Conservation (phyloP, 495 filamentous ascomycete species). For the Penicillium roqueforti region DNA sequence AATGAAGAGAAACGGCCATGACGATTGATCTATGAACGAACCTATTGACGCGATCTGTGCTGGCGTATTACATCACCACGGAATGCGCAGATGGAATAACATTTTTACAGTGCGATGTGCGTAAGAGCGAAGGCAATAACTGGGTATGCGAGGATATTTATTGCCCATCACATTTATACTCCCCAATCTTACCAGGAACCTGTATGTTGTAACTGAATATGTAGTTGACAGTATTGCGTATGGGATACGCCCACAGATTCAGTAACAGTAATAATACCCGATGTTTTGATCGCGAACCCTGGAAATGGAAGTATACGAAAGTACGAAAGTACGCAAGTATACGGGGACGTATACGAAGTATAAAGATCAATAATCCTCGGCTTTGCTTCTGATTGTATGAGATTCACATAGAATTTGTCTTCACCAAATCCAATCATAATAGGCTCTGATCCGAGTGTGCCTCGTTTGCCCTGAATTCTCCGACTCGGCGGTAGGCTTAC, state of each 20-base stretch:
- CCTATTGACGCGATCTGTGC: conserved; percentile 4
- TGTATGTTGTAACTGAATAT: conserved; percentile 1
- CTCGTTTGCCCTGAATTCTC: conserved; percentile 4
- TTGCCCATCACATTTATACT: too few species aligned
- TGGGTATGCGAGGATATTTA: too few species aligned
- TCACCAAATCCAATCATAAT: conserved; percentile 3
- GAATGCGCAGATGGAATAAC: not conserved
- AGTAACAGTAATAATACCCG: conserved; percentile 22
- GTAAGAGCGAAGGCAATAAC: not conserved
- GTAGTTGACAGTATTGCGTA: conserved; percentile 21
- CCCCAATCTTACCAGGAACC: conserved; percentile 27
- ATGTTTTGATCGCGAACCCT: conserved; percentile 1
- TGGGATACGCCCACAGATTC: conserved; percentile 10
- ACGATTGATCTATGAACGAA: not conserved
- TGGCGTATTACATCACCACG: conserved; percentile 2
- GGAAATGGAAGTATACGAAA: too few species aligned
- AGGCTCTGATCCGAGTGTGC: conserved; percentile 1
- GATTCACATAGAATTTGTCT: not conserved
- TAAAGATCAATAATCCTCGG: not conserved
- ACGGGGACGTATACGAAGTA: not conserved
- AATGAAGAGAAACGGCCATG: not conserved
- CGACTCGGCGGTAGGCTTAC: conserved; percentile 1
- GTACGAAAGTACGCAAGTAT: too few species aligned
- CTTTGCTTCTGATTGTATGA: not conserved
- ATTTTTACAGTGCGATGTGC: not conserved